Evolutionary conservation across 2,329 filamentous ascomycete genomes (phyloP).

Genomic region (Eutypa lata): DNA sequence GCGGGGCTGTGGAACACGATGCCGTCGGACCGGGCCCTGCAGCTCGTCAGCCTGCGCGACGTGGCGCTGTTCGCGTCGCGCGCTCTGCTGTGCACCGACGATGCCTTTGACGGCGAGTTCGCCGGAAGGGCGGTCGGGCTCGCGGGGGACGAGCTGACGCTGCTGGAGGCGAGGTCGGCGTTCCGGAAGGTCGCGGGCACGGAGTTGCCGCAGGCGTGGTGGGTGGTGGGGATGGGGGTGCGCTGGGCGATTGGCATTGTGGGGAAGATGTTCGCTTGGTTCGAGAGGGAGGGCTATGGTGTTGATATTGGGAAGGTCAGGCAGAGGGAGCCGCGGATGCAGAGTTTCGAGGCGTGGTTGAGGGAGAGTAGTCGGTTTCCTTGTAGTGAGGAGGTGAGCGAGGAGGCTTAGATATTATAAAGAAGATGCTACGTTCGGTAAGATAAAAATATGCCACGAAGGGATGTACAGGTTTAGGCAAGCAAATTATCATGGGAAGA

Average conservation of each 20-base stretch:
- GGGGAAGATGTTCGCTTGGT: constrained; percentile 34
- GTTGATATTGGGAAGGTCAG: constrained; percentile 32
- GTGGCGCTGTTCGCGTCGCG: constrained; percentile 35
- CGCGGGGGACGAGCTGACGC: constrained; percentile 32
- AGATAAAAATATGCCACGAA: no score
- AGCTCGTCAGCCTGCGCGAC: constrained; percentile 35
- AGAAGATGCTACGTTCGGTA: no score
- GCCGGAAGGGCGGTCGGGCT: constrained; percentile 29
- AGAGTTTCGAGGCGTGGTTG: constrained; percentile 37
- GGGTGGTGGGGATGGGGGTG: constrained; percentile 25
- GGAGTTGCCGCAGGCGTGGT: constrained; percentile 31
- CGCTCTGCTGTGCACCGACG: constrained; percentile 23
- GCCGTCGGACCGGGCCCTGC: constrained; percentile 27
- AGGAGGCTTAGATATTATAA: no score
- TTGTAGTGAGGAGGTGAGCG: not conserved
- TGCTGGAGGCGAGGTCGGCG: constrained; percentile 26
- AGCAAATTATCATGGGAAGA: no score
- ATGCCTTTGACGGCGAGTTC: constrained; percentile 15
- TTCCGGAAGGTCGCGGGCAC: constrained; percentile 22
- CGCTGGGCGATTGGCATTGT: constrained; percentile 28
- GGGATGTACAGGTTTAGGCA: no score
- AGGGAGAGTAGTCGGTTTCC: constrained; percentile 29
- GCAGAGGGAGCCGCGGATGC: constrained; percentile 25
- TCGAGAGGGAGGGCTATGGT: constrained; percentile 37
- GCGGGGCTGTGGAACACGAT: constrained; percentile 29